Percentiles rank a stretch among this genome's conserved stretches.
Evolutionary conservation across 352 stramenopile species (phyloP).

Genomic region (Phytophthora fragariae): DNA sequence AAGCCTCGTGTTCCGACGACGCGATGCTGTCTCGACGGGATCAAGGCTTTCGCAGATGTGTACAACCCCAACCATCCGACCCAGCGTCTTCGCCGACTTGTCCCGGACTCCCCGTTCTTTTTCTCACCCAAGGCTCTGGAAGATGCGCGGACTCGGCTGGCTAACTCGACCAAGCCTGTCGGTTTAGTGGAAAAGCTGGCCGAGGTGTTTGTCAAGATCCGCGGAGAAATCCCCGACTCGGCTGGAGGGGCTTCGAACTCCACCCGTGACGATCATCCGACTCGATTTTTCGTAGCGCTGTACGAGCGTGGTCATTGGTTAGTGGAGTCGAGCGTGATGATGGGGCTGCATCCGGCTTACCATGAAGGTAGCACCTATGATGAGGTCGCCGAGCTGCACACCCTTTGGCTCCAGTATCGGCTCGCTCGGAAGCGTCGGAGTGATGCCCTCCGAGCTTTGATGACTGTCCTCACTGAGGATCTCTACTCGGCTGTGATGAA

Average conservation of each 20-base stretch:
- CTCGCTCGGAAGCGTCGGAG: not conserved
- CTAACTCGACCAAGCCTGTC: not conserved
- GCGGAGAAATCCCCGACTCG: too few relatives aligned
- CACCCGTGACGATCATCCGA: not conserved
- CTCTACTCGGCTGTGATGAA: not conserved
- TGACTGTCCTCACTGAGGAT: not conserved
- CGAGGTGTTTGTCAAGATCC: not conserved
- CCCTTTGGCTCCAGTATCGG: not conserved
- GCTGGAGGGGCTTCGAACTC: not conserved
- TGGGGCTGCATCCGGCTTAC: not conserved
- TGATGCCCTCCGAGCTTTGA: not conserved
- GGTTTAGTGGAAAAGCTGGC: not conserved
- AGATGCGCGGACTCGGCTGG: not conserved
- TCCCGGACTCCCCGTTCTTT: not conserved
- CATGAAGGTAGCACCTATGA: not conserved
- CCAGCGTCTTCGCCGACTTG: not conserved
- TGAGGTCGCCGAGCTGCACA: not conserved
- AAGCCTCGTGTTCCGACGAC: too few relatives aligned
- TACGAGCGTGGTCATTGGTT: not conserved
- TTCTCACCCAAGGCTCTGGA: not conserved
- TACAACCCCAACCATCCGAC: not conserved
- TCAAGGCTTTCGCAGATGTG: not conserved
- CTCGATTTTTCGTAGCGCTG: not conserved
- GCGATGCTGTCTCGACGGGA: not conserved
- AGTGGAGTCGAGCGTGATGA: not conserved